These are phyloP conservation scores for Cardamine chenopodiifolia DNA, from an alignment of 345 rosid species.

Conservation along the genomic window DNA sequence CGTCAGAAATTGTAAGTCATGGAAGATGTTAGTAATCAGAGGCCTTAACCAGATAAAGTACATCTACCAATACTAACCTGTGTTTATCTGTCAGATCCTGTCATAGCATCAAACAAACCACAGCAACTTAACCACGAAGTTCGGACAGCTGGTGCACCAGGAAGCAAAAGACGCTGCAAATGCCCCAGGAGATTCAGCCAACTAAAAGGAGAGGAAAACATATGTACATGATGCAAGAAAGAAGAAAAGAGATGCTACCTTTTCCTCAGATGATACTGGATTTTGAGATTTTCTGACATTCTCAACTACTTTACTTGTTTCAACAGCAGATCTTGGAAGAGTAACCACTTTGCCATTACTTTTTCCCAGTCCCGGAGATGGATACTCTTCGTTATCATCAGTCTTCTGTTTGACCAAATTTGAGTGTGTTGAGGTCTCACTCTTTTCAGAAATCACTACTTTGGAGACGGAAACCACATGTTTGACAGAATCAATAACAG, in stretches of 20 bases:
- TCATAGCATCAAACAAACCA: slow-evolving; percentile 74
- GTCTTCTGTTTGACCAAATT: slow-evolving; percentile 20
- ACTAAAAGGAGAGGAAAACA: slow-evolving; percentile 16
- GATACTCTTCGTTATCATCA: slow-evolving; percentile 18
- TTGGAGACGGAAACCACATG: slow-evolving; percentile 43
- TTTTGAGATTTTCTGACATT: slow-evolving; percentile 39
- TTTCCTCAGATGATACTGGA: slow-evolving; percentile 49
- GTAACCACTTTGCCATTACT: slow-evolving; percentile 25
- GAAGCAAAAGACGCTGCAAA: slow-evolving; percentile 56
- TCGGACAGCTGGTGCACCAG: slow-evolving; percentile 53
- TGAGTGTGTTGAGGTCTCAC: slow-evolving; percentile 40
- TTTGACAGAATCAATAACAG: slow-evolving; percentile 34
- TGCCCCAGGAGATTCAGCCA: slow-evolving; percentile 10
- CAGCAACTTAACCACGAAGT: slow-evolving; percentile 80
- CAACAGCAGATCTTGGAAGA: slow-evolving; percentile 39
- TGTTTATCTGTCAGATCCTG: slow-evolving; percentile 63
- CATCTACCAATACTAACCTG: slow-evolving; percentile 49
- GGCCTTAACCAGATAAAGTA: slow-evolving; percentile 12
- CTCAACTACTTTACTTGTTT: slow-evolving; percentile 37
- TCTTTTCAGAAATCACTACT: slow-evolving; percentile 36
- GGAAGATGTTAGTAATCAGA: background rate
- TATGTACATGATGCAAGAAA: slow-evolving; percentile 19
- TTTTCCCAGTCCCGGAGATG: background rate
- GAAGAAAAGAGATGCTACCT: slow-evolving; percentile 52
- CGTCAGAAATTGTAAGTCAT: background rate